Percentiles rank a stretch among this genome's conserved stretches.
Evolutionary conservation across 2,329 filamentous ascomycete genomes (phyloP).

Genomic region (Samsoniella hepiali): DNA sequence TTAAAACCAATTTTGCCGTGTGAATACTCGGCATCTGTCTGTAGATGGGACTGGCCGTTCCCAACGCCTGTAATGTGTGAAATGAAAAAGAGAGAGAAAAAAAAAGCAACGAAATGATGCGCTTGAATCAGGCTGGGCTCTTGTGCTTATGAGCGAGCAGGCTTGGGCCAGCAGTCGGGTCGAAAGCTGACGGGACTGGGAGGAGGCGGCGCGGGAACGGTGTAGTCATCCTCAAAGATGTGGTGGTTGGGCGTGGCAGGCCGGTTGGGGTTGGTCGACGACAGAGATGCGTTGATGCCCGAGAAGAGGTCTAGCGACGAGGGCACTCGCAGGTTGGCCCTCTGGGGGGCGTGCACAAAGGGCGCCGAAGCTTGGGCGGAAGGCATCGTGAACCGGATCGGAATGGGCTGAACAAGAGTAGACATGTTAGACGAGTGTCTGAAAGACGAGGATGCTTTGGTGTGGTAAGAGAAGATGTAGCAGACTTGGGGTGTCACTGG

Average conservation of each 20-base stretch:
- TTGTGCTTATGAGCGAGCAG: slow-evolving; percentile 30
- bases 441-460: not conserved
- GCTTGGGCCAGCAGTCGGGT: slow-evolving; percentile 51
- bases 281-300: slow-evolving; percentile 51
- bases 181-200: slow-evolving; percentile 62
- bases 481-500: not conserved
- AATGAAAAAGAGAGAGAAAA: not conserved
- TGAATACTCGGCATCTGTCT: slow-evolving; percentile 3
- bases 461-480: not conserved
- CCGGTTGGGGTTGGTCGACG: slow-evolving; percentile 40
- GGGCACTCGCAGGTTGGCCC: slow-evolving; percentile 43
- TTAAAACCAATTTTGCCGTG: not conserved
- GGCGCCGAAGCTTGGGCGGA: slow-evolving; percentile 31
- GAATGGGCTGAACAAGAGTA: slow-evolving; percentile 11
- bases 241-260: slow-evolving; percentile 46
- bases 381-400: slow-evolving; percentile 31
- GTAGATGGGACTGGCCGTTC: not conserved
- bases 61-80: slow-evolving; percentile 5
- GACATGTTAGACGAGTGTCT: slow-evolving; percentile 9
- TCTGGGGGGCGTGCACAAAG: slow-evolving; percentile 47
- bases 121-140: not conserved
- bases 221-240: slow-evolving; percentile 58
- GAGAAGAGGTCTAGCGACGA: slow-evolving; percentile 49
- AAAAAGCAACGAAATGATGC: not conserved
- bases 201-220: slow-evolving; percentile 62